Evolutionary conservation across 2,329 filamentous ascomycete genomes (phyloP), one percentile per base, ranked within the genome.

Genomic region (Exserohilum rostratum): DNA sequence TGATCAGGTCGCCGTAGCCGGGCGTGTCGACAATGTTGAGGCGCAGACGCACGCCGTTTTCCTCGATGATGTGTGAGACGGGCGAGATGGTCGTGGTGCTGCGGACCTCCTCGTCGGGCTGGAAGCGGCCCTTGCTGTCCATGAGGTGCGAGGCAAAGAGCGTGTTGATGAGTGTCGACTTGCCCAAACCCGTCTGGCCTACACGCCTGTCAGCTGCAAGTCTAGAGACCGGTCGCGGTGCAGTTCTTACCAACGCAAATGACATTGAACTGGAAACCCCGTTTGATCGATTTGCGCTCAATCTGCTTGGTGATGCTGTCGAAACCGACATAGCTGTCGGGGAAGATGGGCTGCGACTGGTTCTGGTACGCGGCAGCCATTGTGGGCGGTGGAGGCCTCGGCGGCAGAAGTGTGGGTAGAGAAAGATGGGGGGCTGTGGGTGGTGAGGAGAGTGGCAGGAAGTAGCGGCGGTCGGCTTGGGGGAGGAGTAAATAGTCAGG

Each of bases 291-390:
- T 89, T 99, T 99, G 83, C 91, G 90, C 88, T 99, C 95, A 72
- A 99, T 99, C 85, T 99, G 95, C 68, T 89, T 92, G 71, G 95
- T 99, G 85, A 99, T 99, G 84, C 92, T 97, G 84, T 99, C 95
- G 84, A 99, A 99, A 87, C 95, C 95, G 79, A 99, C 95, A 85
- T 98, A 95, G 89, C 89, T 96, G 79, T 95, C 89, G 75, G 95
- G 95, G 80, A 91, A 95, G 77, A 89, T 85, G 65, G 81, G 81
- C 72, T 79, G 76, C 53, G 54, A 75, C 54, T 89, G 86, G 73
- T 86, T 76, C 57, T 89, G 86, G 73, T 87, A 87, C 72, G 86
- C 81, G 74, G 87, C 76, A 72, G 88, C 86, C 85, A 90, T 88
- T 73, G 73, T 62, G 72, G 65, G 60, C 55, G 62, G 60, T 51